Evolutionary conservation across 192 early-diverging fungal genomes (phyloP).

Genomic region (Mortierella claussenii): DNA sequence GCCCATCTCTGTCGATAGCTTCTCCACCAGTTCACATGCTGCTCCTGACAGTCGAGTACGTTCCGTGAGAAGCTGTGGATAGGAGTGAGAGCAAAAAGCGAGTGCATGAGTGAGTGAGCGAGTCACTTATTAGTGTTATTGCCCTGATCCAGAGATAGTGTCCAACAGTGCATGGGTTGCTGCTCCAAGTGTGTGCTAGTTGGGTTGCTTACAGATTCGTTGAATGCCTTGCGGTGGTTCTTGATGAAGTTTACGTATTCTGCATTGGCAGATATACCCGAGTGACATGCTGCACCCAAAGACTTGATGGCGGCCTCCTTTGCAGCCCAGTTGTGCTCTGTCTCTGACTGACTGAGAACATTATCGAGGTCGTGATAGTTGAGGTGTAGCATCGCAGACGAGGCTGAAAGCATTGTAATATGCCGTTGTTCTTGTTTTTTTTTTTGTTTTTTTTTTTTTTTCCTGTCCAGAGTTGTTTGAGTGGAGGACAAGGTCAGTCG

Average conservation of each 20-base stretch:
- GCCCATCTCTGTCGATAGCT: slow-evolving; percentile 67
- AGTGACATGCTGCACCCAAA: slow-evolving; percentile 36
- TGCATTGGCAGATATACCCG: slow-evolving; percentile 29
- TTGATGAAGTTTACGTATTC: slow-evolving; percentile 46
- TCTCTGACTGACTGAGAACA: slow-evolving; percentile 43
- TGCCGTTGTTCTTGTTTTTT: too few species aligned
- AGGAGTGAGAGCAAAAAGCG: background rate
- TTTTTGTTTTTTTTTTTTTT: background rate
- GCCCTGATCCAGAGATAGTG: too few species aligned
- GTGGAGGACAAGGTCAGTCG: background rate
- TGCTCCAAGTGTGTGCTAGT: too few species aligned
- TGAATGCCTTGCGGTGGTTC: slow-evolving; percentile 39
- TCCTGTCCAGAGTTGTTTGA: background rate
- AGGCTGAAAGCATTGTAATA: too few species aligned
- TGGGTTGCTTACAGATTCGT: slow-evolving; percentile 35
- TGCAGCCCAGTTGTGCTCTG: slow-evolving; percentile 52
- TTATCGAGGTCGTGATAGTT: slow-evolving; percentile 50
- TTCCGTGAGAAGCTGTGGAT: slow-evolving; percentile 73
- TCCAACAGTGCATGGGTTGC: too few species aligned
- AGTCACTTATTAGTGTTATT: too few species aligned
- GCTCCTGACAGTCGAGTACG: slow-evolving; percentile 80
- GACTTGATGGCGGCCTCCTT: slow-evolving; percentile 45
- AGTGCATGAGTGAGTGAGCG: too few species aligned
- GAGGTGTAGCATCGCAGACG: slow-evolving; percentile 36
- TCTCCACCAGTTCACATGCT: slow-evolving; percentile 71